Evolutionary conservation across 2,329 filamentous ascomycete genomes (phyloP).

Genomic region (Phaeosphaeriaceae sp.): DNA sequence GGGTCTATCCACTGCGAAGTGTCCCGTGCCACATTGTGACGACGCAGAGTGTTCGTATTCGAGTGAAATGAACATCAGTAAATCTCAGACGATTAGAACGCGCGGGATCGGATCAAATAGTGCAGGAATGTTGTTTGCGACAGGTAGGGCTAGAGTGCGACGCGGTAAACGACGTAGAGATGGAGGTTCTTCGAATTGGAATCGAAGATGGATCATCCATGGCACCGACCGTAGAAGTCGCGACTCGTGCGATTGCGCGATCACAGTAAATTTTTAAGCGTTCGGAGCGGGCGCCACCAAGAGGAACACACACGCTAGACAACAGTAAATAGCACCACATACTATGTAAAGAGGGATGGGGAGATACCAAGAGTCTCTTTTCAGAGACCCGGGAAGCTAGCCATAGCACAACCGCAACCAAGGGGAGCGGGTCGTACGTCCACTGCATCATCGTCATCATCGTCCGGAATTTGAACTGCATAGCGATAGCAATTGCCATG

Average conservation of each 20-base stretch:
- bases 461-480: constrained; percentile 11
- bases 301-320: constrained; percentile 19
- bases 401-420: constrained; percentile 28
- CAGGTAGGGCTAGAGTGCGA: background rate
- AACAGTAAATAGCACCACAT: constrained; percentile 36
- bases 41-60: background rate
- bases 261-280: background rate
- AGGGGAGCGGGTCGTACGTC: constrained; percentile 9
- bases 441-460: constrained; percentile 6
- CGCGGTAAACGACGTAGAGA: background rate
- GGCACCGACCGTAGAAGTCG: background rate
- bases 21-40: constrained; percentile 13
- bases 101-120: background rate
- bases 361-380: constrained; percentile 32
- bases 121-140: background rate
- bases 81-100: background rate
- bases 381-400: constrained; percentile 24
- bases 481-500: constrained; percentile 7
- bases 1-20: constrained; percentile 18
- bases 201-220: too few relatives aligned
- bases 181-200: too few relatives aligned
- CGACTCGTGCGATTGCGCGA: background rate
- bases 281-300: background rate
- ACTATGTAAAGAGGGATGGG: constrained; percentile 28
- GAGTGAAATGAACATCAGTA: background rate